Conservation (phyloP, 768 basidiomycete genomes). For the Cytidiella melzeri region DNA sequence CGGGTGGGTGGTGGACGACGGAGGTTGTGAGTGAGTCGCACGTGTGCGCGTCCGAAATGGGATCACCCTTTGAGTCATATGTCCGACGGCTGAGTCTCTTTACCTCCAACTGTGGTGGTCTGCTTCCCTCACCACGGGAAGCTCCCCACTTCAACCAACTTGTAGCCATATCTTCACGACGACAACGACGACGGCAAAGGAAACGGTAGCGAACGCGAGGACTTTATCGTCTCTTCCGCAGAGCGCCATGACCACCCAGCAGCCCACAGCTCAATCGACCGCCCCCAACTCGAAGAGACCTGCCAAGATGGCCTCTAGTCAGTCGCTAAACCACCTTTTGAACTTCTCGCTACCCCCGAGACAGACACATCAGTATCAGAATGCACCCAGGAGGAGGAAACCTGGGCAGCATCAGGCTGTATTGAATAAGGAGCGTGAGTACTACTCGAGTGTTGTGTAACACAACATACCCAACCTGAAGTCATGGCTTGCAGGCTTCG, state of each 20-base stretch:
- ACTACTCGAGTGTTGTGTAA: neutral
- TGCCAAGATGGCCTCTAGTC: conserved; percentile 62
- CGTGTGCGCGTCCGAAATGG: conserved; percentile 19
- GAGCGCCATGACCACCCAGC: conserved; percentile 8
- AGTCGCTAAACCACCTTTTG: conserved; percentile 79
- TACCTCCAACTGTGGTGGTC: conserved; percentile 21
- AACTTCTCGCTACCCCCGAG: conserved; percentile 92
- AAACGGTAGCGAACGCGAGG: conserved; percentile 14
- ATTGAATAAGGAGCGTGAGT: conserved; percentile 92
- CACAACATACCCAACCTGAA: conserved; percentile 11
- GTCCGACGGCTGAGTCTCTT: conserved; percentile 9
- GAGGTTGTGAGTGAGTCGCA: conserved; percentile 9
- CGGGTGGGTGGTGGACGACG: conserved; percentile 1
- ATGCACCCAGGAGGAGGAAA: conserved; percentile 68
- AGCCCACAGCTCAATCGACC: conserved; percentile 18
- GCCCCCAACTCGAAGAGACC: conserved; percentile 56
- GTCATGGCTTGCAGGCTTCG: conserved; percentile 59
- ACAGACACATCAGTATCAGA: conserved; percentile 52
- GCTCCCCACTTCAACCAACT: conserved; percentile 23
- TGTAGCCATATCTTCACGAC: neutral
- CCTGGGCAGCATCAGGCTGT: conserved; percentile 54
- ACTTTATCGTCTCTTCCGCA: conserved; percentile 22
- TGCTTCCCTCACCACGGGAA: conserved; percentile 45
- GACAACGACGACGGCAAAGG: neutral
- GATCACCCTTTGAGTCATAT: conserved; percentile 21